These are phyloP conservation scores for Clavariopsis aquatica DNA, from an alignment of 495 filamentous ascomycete genomes.

Conservation along the genomic window DNA sequence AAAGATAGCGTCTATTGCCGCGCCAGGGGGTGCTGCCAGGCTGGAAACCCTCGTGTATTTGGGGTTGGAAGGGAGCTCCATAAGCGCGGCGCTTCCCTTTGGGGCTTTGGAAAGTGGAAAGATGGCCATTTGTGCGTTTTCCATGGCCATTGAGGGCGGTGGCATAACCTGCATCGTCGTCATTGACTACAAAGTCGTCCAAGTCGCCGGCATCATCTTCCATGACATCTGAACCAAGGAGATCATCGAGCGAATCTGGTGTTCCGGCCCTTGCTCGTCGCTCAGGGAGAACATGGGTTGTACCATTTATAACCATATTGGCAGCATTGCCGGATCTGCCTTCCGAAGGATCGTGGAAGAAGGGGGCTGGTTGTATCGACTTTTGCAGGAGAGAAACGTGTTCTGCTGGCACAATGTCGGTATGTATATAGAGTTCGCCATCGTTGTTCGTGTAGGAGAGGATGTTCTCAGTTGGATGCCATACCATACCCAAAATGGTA, in stretches of 20 bases:
- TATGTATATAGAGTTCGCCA: slow-evolving; percentile 87
- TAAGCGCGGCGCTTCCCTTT: slow-evolving; percentile 64
- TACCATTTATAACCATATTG: slow-evolving; percentile 57
- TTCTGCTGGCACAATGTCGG: slow-evolving; percentile 72
- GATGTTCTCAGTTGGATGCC: slow-evolving; percentile 88
- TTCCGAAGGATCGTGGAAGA: slow-evolving; percentile 75
- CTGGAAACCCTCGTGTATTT: slow-evolving; percentile 81
- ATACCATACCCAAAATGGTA: slow-evolving; percentile 79
- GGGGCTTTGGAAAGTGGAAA: slow-evolving; percentile 51
- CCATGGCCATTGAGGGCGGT: slow-evolving; percentile 63
- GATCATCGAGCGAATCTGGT: slow-evolving; percentile 62
- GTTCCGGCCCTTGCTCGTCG: slow-evolving; percentile 46
- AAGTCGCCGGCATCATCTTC: slow-evolving; percentile 43
- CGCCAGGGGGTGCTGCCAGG: slow-evolving; percentile 94
- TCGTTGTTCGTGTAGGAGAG: slow-evolving; percentile 87
- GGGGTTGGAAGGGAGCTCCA: slow-evolving; percentile 57
- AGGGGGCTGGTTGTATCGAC: slow-evolving; percentile 71
- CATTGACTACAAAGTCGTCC: slow-evolving; percentile 88
- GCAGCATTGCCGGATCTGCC: slow-evolving; percentile 69
- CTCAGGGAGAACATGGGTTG: slow-evolving; percentile 51
- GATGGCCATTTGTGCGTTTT: slow-evolving; percentile 59
- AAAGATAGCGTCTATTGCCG: slow-evolving; percentile 89
- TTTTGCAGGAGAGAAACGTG: slow-evolving; percentile 62
- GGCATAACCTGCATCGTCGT: slow-evolving; percentile 90
- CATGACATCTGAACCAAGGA: slow-evolving; percentile 53